phyloP scores from a whole-genome alignment of 768 basidiomycete genomes.

The Gloeophyllum trabeum region DNA sequence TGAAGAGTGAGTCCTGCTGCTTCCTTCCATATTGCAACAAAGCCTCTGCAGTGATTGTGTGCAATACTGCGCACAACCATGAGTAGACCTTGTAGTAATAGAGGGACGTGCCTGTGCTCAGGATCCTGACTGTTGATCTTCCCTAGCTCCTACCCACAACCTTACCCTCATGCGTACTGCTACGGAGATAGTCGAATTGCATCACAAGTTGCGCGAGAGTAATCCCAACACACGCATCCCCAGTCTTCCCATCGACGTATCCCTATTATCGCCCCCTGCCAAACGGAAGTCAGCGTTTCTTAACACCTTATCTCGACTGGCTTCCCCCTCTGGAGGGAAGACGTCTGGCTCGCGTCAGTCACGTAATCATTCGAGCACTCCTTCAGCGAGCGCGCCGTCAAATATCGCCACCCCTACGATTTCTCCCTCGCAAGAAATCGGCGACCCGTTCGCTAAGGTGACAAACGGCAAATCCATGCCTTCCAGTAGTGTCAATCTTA shows the following conservation, averaged over 20 bases:
- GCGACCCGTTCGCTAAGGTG: slow-evolving; percentile 45
- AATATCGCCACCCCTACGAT: slow-evolving; percentile 30
- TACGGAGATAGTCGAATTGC: slow-evolving; percentile 71
- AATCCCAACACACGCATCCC: slow-evolving; percentile 49
- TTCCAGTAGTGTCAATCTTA: slow-evolving; percentile 26
- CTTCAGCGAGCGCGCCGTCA: slow-evolving; percentile 18
- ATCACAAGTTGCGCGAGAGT: slow-evolving; percentile 64
- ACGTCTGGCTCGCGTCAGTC: slow-evolving; percentile 26
- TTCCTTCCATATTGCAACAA: no score
- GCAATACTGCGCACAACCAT: slow-evolving; percentile 1
- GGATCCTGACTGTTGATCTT: slow-evolving; percentile 10
- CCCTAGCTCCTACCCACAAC: slow-evolving; percentile 78
- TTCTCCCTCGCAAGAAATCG: slow-evolving; percentile 43
- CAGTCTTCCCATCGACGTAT: slow-evolving; percentile 46
- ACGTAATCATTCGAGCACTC: slow-evolving; percentile 12
- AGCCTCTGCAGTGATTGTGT: slow-evolving; percentile 1
- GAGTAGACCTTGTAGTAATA: slow-evolving; percentile 1
- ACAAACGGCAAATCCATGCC: slow-evolving; percentile 1
- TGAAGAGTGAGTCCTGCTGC: slow-evolving; percentile 64
- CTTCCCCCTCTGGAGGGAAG: slow-evolving; percentile 57
- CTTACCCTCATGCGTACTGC: slow-evolving; percentile 75
- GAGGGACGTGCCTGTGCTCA: slow-evolving; percentile 7
- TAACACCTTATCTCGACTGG: slow-evolving; percentile 75
- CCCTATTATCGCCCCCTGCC: slow-evolving; percentile 31
- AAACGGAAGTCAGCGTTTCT: slow-evolving; percentile 82